These are phyloP conservation scores for Solanum pinnatisectum DNA, from an alignment of 257 asterid genomes.

Conservation along the genomic window DNA sequence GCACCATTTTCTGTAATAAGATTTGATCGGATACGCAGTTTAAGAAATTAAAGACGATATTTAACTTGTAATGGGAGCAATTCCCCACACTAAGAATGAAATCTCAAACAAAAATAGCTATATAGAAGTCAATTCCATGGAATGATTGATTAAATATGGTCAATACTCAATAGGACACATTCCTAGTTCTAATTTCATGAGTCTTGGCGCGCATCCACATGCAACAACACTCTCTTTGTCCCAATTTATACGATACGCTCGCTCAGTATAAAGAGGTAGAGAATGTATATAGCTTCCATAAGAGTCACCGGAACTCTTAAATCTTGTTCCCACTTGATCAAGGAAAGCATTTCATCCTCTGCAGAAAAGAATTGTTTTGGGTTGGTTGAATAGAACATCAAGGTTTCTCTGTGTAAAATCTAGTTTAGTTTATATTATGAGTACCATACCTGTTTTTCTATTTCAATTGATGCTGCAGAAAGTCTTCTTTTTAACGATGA, in stretches of 20 bases:
- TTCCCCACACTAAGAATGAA: not conserved
- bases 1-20: not conserved
- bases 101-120: not conserved
- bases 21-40: not conserved
- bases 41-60: not conserved
- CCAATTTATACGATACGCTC: not conserved
- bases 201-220: not conserved
- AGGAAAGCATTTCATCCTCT: slow-evolving; percentile 90
- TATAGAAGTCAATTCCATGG: not conserved
- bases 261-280: not conserved
- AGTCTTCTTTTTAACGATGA: slow-evolving; percentile 62
- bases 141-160: not conserved
- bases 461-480: slow-evolving; percentile 63
- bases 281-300: not conserved
- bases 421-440: not conserved
- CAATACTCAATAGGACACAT: not conserved
- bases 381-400: not conserved
- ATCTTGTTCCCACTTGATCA: slow-evolving; percentile 11
- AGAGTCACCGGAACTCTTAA: not conserved
- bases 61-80: not conserved
- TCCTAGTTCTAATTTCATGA: not conserved
- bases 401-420: not conserved
- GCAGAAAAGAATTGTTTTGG: slow-evolving; percentile 18
- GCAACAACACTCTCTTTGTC: not conserved
- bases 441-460: slow-evolving; percentile 67